A percentile compares a stretch with the other conserved stretches of the same genome.
Conservation (phyloP, 2,329 filamentous ascomycete species). For the Fusarium chaquense region DNA sequence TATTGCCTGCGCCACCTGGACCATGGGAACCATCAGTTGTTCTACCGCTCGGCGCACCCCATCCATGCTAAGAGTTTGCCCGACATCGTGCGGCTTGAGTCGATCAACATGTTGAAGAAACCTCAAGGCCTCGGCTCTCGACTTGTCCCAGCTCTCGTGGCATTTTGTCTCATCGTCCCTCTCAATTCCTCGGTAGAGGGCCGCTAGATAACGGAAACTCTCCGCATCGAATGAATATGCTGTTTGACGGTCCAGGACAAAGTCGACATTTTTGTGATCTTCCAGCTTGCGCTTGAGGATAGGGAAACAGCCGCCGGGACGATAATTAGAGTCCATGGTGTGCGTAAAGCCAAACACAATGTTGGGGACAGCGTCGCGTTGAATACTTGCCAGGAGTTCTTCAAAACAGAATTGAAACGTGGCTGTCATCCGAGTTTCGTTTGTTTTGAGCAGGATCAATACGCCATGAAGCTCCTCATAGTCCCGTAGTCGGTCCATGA, state of each 20-base stretch:
- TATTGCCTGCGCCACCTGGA: slow-evolving; percentile 23
- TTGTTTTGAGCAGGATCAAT: slow-evolving; percentile 30
- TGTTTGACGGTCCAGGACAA: background rate
- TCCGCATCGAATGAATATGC: slow-evolving; percentile 37
- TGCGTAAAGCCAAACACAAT: slow-evolving; percentile 36
- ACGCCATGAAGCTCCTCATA: slow-evolving; percentile 34
- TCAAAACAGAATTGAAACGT: slow-evolving; percentile 32
- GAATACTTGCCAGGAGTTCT: slow-evolving; percentile 20
- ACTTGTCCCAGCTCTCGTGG: slow-evolving; percentile 37
- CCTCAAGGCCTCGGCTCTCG: slow-evolving; percentile 18
- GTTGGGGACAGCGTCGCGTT: slow-evolving; percentile 28
- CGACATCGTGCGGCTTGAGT: slow-evolving; percentile 31
- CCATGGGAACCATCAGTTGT: slow-evolving; percentile 34
- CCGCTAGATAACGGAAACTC: slow-evolving; percentile 33
- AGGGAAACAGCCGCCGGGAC: background rate
- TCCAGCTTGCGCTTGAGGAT: slow-evolving; percentile 12
- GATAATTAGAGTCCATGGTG: slow-evolving; percentile 19
- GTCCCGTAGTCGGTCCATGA: slow-evolving; percentile 9
- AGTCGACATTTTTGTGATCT: background rate
- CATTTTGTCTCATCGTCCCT: background rate
- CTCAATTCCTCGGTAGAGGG: background rate
- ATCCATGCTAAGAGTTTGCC: slow-evolving; percentile 38
- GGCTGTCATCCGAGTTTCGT: slow-evolving; percentile 5
- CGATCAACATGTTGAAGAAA: slow-evolving; percentile 16
- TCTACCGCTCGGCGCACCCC: slow-evolving; percentile 16